phyloP scores from a whole-genome alignment of 2,329 filamentous ascomycete species.

The Talaromyces sp. region DNA sequence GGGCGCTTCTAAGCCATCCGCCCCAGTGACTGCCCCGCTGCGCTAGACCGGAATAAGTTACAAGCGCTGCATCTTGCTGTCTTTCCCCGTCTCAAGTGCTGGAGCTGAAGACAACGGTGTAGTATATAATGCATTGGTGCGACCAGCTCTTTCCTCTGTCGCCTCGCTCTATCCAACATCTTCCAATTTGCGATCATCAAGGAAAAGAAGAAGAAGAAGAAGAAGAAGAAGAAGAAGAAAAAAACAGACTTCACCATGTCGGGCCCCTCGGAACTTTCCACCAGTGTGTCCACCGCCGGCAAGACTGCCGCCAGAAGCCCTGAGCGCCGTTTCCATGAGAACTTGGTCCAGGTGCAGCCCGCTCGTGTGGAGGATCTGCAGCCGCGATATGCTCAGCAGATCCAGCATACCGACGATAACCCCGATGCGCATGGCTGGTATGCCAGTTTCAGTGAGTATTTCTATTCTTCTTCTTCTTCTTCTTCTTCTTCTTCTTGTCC shows the following conservation, averaged over 20 bases:
- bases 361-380: constrained; percentile 80
- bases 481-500: neutral
- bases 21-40: neutral
- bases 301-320: constrained; percentile 25
- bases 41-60: neutral
- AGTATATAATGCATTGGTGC: neutral
- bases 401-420: constrained; percentile 58
- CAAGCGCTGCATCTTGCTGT: neutral
- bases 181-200: neutral
- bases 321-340: constrained; percentile 42
- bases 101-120: no score
- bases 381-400: constrained; percentile 66
- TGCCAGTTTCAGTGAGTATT: constrained; percentile 67
- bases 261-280: neutral
- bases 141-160: neutral
- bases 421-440: constrained; percentile 80
- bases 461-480: neutral
- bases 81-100: neutral
- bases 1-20: neutral
- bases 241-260: neutral
- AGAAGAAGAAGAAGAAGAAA: no score
- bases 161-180: neutral
- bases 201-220: no score
- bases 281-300: constrained; percentile 18
- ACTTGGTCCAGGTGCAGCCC: constrained; percentile 67